Conservation (phyloP, 306 rosid species). For the Malus domestica region DNA sequence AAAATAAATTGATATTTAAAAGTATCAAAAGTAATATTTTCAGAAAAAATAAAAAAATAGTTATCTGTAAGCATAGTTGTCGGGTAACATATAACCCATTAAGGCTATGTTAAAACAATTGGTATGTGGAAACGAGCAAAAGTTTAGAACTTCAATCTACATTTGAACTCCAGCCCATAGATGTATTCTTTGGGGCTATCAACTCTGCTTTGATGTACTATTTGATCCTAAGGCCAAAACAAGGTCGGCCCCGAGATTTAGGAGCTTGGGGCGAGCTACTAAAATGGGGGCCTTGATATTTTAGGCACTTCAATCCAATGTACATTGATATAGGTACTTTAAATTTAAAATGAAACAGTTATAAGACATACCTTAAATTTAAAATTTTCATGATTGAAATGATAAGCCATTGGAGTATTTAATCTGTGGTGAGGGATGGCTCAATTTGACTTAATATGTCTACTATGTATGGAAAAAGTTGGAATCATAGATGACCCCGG, state of each 20-base stretch:
- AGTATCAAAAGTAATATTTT: no score
- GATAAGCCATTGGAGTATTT: neutral
- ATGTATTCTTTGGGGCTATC: no score
- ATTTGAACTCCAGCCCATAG: neutral
- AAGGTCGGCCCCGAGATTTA: no score
- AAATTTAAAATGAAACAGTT: no score
- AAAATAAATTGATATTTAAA: neutral
- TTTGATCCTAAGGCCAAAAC: no score
- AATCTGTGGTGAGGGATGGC: neutral
- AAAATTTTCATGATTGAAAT: neutral
- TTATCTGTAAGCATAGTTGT: neutral
- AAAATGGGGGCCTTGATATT: no score
- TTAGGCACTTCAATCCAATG: no score
- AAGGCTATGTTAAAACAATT: neutral
- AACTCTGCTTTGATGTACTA: no score
- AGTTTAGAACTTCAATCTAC: no score
- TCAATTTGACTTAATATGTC: neutral
- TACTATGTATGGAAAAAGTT: neutral
- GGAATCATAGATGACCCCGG: neutral
- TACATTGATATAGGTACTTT: no score
- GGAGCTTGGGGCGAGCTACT: accelerated
- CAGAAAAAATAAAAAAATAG: no score
- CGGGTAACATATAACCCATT: neutral
- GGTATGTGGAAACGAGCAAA: neutral
- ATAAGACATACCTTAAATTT: neutral